Evolutionary conservation across 441 rosid genomes (phyloP), one percentile per base, ranked within the genome.

Genomic region (Daphne laureola): DNA sequence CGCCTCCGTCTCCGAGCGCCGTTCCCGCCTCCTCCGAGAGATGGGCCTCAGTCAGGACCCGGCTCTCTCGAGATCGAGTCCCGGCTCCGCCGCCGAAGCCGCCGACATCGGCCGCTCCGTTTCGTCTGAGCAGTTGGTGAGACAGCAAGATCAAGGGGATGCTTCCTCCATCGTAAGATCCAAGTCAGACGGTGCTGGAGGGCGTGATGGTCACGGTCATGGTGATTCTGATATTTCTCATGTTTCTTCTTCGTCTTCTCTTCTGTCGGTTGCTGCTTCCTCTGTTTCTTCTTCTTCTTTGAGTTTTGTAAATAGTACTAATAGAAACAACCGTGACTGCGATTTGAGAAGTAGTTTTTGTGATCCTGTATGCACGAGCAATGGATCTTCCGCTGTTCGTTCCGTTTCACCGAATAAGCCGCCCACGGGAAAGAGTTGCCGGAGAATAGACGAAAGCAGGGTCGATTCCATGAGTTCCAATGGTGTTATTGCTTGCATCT

Each of bases 1-100:
- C 36, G 78, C 74, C 23, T 74, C 97, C 4, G 88, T 93, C 8
- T 86, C 93, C 17, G 97, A 93, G 71, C 84, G 96, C 14, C 92
- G 97, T 40, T 67, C 78, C 0, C 74, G 80, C 35, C 79, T 93
- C 21, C 75, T 83, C 13, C 75, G 49, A 43, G 81, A 82, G 53
- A 70, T 90, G 90, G 99, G 99, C 44, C 90, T 93, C 47, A 57
- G 64, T 41, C 64, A 72, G 17, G 85, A 80, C 68, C 78, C 75
- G 17, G 63, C 76, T 47, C 66, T 74, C 55, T 67, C 84, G 53
- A 80, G 79, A 69, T 51, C 59, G 23, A 73, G 62, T 53, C 78
- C 83, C n/a, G 77, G 49, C 14, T 56, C 67, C 7, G 72, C 50
- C 14, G 14, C 51, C 56, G 66, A 11, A 12, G 8, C n/a, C 14